Conservation (phyloP, 768 basidiomycete genomes). For the Termitomyces sp. region DNA sequence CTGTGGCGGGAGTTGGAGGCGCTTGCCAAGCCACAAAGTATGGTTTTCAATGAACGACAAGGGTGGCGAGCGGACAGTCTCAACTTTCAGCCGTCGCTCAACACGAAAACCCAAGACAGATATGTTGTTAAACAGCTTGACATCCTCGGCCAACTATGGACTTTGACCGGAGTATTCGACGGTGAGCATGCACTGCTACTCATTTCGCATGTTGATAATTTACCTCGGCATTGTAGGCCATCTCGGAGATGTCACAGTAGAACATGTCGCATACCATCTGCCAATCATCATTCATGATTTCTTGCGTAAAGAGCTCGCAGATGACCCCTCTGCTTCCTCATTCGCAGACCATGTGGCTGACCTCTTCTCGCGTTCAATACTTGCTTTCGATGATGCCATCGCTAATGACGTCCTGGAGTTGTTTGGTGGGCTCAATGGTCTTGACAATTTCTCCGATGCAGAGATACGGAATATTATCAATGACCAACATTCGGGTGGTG, state of each 20-base stretch:
- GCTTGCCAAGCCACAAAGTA: slow-evolving; percentile 47
- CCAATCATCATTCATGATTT: slow-evolving; percentile 63
- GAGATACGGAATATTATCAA: slow-evolving; percentile 58
- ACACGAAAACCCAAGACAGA: slow-evolving; percentile 55
- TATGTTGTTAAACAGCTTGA: slow-evolving; percentile 55
- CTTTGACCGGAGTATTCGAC: slow-evolving; percentile 68
- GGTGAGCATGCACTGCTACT: slow-evolving; percentile 32
- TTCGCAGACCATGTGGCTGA: slow-evolving; percentile 49
- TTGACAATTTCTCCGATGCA: slow-evolving; percentile 47
- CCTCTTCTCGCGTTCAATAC: slow-evolving; percentile 52
- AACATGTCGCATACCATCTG: slow-evolving; percentile 62
- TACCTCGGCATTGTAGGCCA: slow-evolving; percentile 38
- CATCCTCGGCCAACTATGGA: slow-evolving; percentile 52
- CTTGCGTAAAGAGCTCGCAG: slow-evolving; percentile 37
- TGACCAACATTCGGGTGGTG: slow-evolving; percentile 52
- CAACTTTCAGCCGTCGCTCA: slow-evolving; percentile 62
- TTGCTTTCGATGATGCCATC: slow-evolving; percentile 62
- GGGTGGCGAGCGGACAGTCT: slow-evolving; percentile 48
- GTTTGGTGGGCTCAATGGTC: slow-evolving; percentile 50
- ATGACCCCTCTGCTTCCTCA: slow-evolving; percentile 31
- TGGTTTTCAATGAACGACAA: slow-evolving; percentile 26
- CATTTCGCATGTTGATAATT: slow-evolving; percentile 6
- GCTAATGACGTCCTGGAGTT: slow-evolving; percentile 59
- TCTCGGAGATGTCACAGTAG: slow-evolving; percentile 64
- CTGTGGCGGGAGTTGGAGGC: slow-evolving; percentile 47